These are phyloP conservation scores for Coemansia aciculifera DNA, from an alignment of 192 early-diverging fungal species.

Conservation along the genomic window DNA sequence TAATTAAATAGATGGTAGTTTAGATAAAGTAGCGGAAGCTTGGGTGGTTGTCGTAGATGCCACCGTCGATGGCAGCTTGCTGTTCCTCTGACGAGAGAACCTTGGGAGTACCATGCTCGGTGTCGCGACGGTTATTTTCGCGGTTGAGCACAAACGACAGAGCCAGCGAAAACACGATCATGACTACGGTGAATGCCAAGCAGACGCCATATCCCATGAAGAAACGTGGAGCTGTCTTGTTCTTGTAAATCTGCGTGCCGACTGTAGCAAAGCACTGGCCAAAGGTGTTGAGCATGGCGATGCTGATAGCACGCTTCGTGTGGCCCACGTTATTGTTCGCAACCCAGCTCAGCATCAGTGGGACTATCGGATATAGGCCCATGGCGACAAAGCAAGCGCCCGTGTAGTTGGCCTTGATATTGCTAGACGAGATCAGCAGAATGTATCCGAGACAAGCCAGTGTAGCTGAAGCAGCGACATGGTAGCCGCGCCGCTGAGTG, in stretches of 20 bases:
- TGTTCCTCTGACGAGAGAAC: slow-evolving; percentile 33
- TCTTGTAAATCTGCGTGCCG: slow-evolving; percentile 72
- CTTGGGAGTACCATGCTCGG: slow-evolving; percentile 23
- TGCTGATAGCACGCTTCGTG: slow-evolving; percentile 70
- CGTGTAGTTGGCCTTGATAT: slow-evolving; percentile 42
- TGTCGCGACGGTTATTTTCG: slow-evolving; percentile 58
- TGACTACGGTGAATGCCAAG: slow-evolving; percentile 55
- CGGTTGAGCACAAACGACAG: slow-evolving; percentile 58
- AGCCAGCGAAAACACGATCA: slow-evolving; percentile 50
- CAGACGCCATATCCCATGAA: slow-evolving; percentile 55
- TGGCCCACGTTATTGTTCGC: slow-evolving; percentile 70
- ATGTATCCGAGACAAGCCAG: slow-evolving; percentile 47
- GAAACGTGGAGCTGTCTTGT: slow-evolving; percentile 60
- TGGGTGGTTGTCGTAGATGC: slow-evolving; percentile 48
- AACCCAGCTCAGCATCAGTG: slow-evolving; percentile 66
- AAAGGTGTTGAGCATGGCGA: slow-evolving; percentile 65
- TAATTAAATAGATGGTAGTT: not conserved
- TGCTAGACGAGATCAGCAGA: slow-evolving; percentile 40
- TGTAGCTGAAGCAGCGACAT: slow-evolving; percentile 35
- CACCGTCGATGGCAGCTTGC: slow-evolving; percentile 30
- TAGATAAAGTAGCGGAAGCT: slow-evolving; percentile 52
- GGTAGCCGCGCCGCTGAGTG: slow-evolving; percentile 47
- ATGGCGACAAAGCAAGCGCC: slow-evolving; percentile 53
- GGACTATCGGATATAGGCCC: slow-evolving; percentile 57
- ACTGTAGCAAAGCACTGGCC: slow-evolving; percentile 76